Evolutionary conservation across 2,329 filamentous ascomycete genomes (phyloP).

Genomic region (Leptographium lundbergii): DNA sequence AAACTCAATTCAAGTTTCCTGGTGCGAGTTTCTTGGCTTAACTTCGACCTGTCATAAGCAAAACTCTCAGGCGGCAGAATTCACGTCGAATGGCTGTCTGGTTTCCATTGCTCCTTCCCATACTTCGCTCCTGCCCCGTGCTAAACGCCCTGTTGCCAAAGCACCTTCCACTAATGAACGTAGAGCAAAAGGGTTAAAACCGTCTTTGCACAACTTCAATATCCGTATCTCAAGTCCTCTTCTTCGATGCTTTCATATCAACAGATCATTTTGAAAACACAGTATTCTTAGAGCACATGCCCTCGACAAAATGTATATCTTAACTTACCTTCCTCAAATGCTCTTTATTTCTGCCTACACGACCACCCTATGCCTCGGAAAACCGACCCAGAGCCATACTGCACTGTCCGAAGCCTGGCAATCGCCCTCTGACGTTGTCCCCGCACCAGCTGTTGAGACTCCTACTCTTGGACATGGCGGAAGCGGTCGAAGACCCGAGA

Average conservation of each 20-base stretch:
- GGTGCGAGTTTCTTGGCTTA: too few species aligned
- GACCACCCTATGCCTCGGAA: neutral
- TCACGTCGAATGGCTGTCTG: neutral
- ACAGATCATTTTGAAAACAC: neutral
- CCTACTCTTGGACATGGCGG: neutral
- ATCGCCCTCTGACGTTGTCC: neutral
- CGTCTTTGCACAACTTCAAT: neutral
- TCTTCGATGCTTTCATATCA: too few species aligned
- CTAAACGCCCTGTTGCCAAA: neutral
- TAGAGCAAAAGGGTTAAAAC: neutral
- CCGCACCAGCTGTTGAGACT: neutral
- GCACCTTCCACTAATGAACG: neutral
- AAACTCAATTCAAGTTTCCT: too few species aligned
- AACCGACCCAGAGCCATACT: neutral
- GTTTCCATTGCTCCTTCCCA: neutral
- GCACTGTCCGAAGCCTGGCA: neutral
- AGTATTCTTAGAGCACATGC: neutral
- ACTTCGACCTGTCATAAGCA: too few species aligned
- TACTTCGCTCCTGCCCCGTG: neutral
- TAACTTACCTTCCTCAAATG: neutral
- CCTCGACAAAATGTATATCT: neutral
- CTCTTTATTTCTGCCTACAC: neutral
- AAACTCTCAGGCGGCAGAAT: too few species aligned
- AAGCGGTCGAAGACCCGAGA: too few species aligned
- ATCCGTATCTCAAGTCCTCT: neutral